Evolutionary conservation across 2,329 filamentous ascomycete species (phyloP).

Genomic region (Cladophialophora psammophila): DNA sequence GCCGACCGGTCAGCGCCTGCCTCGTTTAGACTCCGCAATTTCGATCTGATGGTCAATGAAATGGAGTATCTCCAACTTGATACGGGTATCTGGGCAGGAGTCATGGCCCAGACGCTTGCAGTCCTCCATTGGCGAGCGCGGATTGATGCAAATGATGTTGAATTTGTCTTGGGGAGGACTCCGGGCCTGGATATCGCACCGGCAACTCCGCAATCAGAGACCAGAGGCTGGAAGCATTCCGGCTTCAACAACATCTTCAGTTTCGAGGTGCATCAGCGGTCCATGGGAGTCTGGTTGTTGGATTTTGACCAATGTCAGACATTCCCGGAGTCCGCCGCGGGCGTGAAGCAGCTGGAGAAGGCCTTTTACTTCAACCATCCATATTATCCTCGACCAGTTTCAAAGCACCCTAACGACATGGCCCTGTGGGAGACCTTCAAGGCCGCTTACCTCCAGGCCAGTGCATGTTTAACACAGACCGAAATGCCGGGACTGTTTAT

Average conservation of each 20-base stretch:
- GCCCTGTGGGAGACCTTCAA: slow-evolving; percentile 42
- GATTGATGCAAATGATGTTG: slow-evolving; percentile 62
- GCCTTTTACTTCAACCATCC: slow-evolving; percentile 62
- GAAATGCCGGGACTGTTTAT: slow-evolving; percentile 17
- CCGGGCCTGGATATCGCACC: neutral
- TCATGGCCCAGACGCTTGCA: slow-evolving; percentile 61
- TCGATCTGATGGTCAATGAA: slow-evolving; percentile 48
- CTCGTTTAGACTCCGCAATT: slow-evolving; percentile 25
- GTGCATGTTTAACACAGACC: slow-evolving; percentile 5
- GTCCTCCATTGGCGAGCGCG: slow-evolving; percentile 58
- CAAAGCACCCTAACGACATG: slow-evolving; percentile 16
- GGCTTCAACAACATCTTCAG: neutral
- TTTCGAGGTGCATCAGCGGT: slow-evolving; percentile 13
- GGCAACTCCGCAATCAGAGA: too few species aligned
- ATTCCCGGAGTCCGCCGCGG: slow-evolving; percentile 50
- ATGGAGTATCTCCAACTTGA: slow-evolving; percentile 54
- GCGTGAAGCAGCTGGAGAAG: slow-evolving; percentile 52
- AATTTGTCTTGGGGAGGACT: slow-evolving; percentile 59
- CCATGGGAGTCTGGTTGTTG: slow-evolving; percentile 55
- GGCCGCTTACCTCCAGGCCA: slow-evolving; percentile 40
- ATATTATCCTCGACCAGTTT: slow-evolving; percentile 56
- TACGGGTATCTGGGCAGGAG: slow-evolving; percentile 47
- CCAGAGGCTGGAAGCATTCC: too few species aligned
- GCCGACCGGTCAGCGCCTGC: neutral
- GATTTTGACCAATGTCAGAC: slow-evolving; percentile 56